These are phyloP conservation scores for Pleomassaria siparia DNA, from an alignment of 2,329 filamentous ascomycete genomes.

Conservation along the genomic window DNA sequence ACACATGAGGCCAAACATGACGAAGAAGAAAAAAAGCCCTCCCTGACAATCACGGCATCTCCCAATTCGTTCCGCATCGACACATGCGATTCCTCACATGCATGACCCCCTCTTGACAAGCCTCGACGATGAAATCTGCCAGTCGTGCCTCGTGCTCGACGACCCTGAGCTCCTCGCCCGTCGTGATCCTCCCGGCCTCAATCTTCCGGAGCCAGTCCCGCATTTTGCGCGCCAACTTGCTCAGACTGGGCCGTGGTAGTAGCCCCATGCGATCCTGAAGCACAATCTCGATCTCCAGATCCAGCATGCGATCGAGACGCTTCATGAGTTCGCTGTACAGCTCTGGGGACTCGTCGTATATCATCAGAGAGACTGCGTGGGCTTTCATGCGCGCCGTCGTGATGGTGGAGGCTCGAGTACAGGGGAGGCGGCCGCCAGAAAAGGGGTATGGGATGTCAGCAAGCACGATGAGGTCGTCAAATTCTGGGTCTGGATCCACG, in stretches of 20 bases:
- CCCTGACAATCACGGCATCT: too few relatives aligned
- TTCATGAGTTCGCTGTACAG: conserved; percentile 18
- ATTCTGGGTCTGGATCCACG: neutral
- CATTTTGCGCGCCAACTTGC: conserved; percentile 18
- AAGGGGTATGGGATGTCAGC: neutral
- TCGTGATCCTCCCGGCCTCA: conserved; percentile 19
- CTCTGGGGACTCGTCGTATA: conserved; percentile 19
- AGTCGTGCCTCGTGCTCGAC: conserved; percentile 31
- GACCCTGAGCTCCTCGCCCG: conserved; percentile 23
- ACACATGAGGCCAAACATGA: too few relatives aligned
- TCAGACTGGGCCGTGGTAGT: conserved; percentile 1
- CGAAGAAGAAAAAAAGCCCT: too few relatives aligned
- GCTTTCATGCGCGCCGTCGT: conserved; percentile 22
- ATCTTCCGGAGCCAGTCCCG: conserved; percentile 17
- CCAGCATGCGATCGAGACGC: conserved; percentile 28
- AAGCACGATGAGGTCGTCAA: neutral
- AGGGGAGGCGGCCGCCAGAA: conserved; percentile 9
- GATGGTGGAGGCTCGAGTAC: conserved; percentile 24
- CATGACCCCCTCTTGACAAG: conserved; percentile 26
- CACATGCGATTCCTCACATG: conserved; percentile 30
- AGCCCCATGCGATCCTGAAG: neutral
- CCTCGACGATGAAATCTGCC: conserved; percentile 32
- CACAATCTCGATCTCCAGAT: conserved; percentile 6
- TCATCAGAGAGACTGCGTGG: conserved; percentile 18
- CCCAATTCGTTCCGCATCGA: conserved; percentile 28